Evolutionary conservation across 495 filamentous ascomycete species (phyloP).

Genomic region (Lasiosphaeris hirsuta): DNA sequence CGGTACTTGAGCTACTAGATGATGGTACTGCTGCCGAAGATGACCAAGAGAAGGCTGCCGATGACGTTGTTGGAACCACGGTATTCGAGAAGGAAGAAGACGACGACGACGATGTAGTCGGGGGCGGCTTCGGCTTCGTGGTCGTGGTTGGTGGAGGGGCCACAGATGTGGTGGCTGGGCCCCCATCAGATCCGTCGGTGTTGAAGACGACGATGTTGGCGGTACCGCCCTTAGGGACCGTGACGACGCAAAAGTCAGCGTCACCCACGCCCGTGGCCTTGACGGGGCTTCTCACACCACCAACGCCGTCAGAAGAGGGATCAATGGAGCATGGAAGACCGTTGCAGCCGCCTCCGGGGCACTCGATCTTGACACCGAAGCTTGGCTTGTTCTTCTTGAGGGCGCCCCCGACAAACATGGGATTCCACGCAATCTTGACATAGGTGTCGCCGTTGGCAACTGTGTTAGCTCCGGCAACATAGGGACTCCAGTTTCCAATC

Average conservation of each 20-base stretch:
- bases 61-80: slow-evolving; percentile 12
- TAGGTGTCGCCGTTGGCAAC: slow-evolving; percentile 62
- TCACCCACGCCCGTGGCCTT: slow-evolving; percentile 61
- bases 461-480: slow-evolving; percentile 75
- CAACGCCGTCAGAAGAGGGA: slow-evolving; percentile 50
- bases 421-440: slow-evolving; percentile 78
- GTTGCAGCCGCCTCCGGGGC: slow-evolving; percentile 63
- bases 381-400: slow-evolving; percentile 57
- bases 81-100: slow-evolving; percentile 25
- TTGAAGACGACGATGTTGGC: slow-evolving; percentile 66
- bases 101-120: slow-evolving; percentile 18
- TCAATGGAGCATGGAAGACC: slow-evolving; percentile 74
- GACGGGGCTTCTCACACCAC: slow-evolving; percentile 58
- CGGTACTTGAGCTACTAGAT: slow-evolving; percentile 12
- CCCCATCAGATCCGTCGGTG: slow-evolving; percentile 33
- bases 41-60: slow-evolving; percentile 8
- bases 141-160: slow-evolving; percentile 18
- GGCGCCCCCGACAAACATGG: slow-evolving; percentile 60
- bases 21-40: slow-evolving; percentile 7
- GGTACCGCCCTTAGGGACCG: slow-evolving; percentile 62
- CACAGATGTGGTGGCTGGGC: slow-evolving; percentile 5
- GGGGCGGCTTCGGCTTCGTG: slow-evolving; percentile 8
- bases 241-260: slow-evolving; percentile 75
- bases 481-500: slow-evolving; percentile 77
- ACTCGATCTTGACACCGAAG: slow-evolving; percentile 71